Evolutionary conservation across 345 rosid species (phyloP).

Genomic region (Angophora floribunda): DNA sequence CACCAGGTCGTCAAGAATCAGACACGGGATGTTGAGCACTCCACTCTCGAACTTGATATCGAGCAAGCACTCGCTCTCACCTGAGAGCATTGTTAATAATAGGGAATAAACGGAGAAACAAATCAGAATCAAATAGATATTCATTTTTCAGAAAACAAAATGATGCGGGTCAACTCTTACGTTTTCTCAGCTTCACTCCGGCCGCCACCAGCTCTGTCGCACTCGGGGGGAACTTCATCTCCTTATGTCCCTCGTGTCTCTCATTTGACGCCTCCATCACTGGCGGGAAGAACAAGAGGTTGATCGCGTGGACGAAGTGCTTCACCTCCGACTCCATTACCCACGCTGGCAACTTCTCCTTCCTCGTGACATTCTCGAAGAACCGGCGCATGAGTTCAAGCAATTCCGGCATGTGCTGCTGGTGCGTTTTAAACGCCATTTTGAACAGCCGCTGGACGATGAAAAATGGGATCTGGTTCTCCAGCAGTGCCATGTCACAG

Average conservation of each 20-base stretch:
- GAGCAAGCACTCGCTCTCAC: no score
- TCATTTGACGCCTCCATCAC: neutral
- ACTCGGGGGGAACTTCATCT: neutral
- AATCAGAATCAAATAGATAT: no score
- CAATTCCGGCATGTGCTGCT: rapidly evolving
- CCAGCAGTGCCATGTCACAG: neutral
- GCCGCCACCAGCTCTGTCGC: neutral
- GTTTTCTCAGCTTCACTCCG: no score
- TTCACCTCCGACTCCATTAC: neutral
- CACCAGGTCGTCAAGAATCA: no score
- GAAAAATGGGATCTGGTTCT: slow-evolving; percentile 21
- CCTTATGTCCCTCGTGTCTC: neutral
- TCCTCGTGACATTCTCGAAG: rapidly evolving
- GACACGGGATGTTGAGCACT: no score
- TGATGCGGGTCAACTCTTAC: no score
- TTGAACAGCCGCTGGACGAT: neutral
- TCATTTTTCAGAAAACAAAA: no score
- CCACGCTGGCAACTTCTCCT: neutral
- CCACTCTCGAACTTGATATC: no score
- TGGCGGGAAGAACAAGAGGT: neutral
- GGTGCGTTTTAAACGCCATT: neutral
- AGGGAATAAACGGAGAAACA: no score
- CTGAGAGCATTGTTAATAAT: no score
- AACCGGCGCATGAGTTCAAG: rapidly evolving
- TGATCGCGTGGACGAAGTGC: neutral